Base-by-base conservation (phyloP, 441 rosid genomes). In the Daphne laureola region DNA sequence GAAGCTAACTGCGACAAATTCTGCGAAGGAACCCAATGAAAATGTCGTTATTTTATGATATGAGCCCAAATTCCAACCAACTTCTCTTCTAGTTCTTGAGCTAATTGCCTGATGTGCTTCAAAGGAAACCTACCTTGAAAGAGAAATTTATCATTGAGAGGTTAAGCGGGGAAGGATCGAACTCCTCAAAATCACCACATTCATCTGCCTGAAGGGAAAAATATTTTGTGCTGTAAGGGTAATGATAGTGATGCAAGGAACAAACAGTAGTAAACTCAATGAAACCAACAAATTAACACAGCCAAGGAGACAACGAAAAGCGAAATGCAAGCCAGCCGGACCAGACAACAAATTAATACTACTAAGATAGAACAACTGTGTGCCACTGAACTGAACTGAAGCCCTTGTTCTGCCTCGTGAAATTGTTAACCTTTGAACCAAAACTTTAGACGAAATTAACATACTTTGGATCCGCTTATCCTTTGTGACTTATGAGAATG, bases 1-100 rank as follows among this genome's bases (percentile, higher is more conserved):
- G 86, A 72, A 16, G 96, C 96, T 73, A 87, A 65, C 64, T 87
- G 96, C 8, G 92, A 87, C 58, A 84, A 64, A 65, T 87, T 87
- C 96, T 87, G 86, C 72, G 72, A 49, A 51, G 3, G 8, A 1
- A 50, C 25, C 25, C 25, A 21, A 21, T 21, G 25, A 18, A 11
- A 60, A 14, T 5, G 25, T 18, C n/a, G n/a, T n/a, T n/a, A n/a
- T n/a, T n/a, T 23, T 9, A 12, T 8, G 35, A 43, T 25, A 42
- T 43, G 3, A 13, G 14, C 27, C n/a, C n/a, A n/a, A n/a, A n/a
- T n/a, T n/a, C n/a, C n/a, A n/a, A n/a, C n/a, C n/a, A n/a, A n/a
- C n/a, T n/a, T n/a, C n/a, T n/a, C n/a, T n/a, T n/a, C n/a, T n/a
- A n/a, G n/a, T n/a, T n/a, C n/a, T n/a, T n/a, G n/a, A n/a, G n/a